Evolutionary conservation across 1,139 yeast genomes (phyloP).

Genomic region (Taphrina pruni): DNA sequence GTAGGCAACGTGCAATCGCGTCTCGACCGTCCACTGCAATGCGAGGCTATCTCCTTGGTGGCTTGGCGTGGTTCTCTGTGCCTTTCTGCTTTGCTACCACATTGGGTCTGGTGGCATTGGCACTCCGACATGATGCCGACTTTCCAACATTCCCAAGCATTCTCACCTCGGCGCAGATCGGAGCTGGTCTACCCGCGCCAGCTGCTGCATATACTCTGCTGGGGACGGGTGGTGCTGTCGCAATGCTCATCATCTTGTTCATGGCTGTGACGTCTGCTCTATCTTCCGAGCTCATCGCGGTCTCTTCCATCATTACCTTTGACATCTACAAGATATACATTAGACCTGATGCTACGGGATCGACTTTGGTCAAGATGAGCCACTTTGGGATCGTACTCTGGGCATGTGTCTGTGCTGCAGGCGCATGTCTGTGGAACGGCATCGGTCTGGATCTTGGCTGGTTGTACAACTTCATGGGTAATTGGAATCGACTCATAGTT

Average conservation of each 20-base stretch:
- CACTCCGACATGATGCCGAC: slow-evolving; percentile 51
- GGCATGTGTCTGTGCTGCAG: slow-evolving; percentile 37
- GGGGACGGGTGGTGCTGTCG: slow-evolving; percentile 58
- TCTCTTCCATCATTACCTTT: slow-evolving; percentile 58
- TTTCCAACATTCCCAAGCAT: slow-evolving; percentile 53
- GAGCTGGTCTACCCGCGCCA: slow-evolving; percentile 57
- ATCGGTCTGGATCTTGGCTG: slow-evolving; percentile 52
- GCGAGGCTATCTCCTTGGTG: slow-evolving; percentile 55
- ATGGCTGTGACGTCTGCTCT: slow-evolving; percentile 60
- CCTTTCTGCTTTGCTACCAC: slow-evolving; percentile 56
- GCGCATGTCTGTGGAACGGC: slow-evolving; percentile 52
- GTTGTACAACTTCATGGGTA: slow-evolving; percentile 53
- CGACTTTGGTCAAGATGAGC: slow-evolving; percentile 53
- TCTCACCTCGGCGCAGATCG: slow-evolving; percentile 48
- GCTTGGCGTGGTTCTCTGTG: slow-evolving; percentile 55
- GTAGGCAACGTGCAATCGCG: slow-evolving; percentile 55
- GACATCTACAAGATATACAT: slow-evolving; percentile 59
- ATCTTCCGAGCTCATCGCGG: slow-evolving; percentile 59
- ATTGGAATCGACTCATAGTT: background rate
- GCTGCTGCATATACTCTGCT: slow-evolving; percentile 56
- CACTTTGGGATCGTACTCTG: slow-evolving; percentile 24
- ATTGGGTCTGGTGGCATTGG: slow-evolving; percentile 55
- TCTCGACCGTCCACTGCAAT: slow-evolving; percentile 53
- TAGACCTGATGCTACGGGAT: slow-evolving; percentile 57
- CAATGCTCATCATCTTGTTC: slow-evolving; percentile 58